Percentiles rank a stretch among this genome's conserved stretches.
phyloP scores from a whole-genome alignment of 306 rosid genomes.

The Cicer chorassanicum region DNA sequence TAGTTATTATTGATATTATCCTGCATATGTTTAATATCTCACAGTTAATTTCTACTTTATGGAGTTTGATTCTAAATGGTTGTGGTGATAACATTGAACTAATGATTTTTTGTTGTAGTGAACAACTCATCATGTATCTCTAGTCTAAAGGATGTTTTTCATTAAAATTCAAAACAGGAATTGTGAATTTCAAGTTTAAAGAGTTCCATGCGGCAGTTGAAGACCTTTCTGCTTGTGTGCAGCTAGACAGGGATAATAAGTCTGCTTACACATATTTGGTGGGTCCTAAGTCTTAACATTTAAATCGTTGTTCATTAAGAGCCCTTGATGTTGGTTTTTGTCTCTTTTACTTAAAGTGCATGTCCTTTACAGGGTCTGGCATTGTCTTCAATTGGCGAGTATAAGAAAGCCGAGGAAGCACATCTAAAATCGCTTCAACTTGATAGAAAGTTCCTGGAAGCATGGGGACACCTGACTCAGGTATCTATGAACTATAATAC shows the following conservation, averaged over 20 bases:
- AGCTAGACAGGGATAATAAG: constrained; percentile 69
- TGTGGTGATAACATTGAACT: constrained; percentile 30
- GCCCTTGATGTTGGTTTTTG: constrained; percentile 38
- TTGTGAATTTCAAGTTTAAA: constrained; percentile 83
- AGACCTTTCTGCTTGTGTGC: constrained; percentile 77
- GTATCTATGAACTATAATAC: constrained; percentile 47
- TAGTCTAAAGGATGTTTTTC: constrained; percentile 30
- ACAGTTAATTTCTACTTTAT: constrained; percentile 7
- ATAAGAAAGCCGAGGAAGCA: constrained; percentile 81
- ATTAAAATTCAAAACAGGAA: constrained; percentile 59
- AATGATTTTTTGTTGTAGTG: background rate
- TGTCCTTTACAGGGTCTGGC: constrained; percentile 72
- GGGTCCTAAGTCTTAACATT: constrained; percentile 47
- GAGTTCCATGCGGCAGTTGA: constrained; percentile 75
- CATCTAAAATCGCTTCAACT: constrained; percentile 76
- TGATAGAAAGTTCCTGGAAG: constrained; percentile 79
- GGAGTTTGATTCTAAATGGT: constrained; percentile 34
- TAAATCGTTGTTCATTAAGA: constrained; percentile 21
- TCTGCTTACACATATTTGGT: constrained; percentile 90
- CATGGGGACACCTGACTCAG: constrained; percentile 89
- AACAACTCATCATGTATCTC: constrained; percentile 27
- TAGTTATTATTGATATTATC: constrained; percentile 23
- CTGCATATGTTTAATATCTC: background rate
- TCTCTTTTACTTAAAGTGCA: constrained; percentile 37
- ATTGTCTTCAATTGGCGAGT: constrained; percentile 80